Evolutionary conservation across 495 filamentous ascomycete genomes (phyloP).

Genomic region (Tuber umbilicatum): DNA sequence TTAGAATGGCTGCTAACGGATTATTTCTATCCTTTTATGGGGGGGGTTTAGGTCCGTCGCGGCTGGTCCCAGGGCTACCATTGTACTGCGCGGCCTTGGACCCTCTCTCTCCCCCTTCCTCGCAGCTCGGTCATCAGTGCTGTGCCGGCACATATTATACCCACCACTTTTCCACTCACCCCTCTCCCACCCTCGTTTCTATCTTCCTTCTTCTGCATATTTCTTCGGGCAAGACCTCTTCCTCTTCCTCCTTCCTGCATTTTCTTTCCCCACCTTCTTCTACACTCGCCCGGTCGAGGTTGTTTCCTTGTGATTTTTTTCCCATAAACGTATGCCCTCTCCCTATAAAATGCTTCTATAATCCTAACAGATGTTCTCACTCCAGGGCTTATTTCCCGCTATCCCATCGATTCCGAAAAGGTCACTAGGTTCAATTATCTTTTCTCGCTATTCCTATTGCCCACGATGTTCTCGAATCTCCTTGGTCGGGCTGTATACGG

Average conservation of each 20-base stretch:
- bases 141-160: no score
- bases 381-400: neutral
- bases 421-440: neutral
- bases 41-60: neutral
- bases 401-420: neutral
- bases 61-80: neutral
- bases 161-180: neutral
- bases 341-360: neutral
- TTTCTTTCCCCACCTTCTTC: neutral
- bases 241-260: neutral
- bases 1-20: neutral
- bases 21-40: neutral
- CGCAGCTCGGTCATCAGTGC: neutral
- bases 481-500: neutral
- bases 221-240: neutral
- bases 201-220: neutral
- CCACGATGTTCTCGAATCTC: neutral
- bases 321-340: neutral
- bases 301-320: neutral
- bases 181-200: neutral
- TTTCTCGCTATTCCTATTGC: neutral
- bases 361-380: neutral
- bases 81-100: neutral
- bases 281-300: neutral
- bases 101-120: neutral